Evolutionary conservation across 2,329 filamentous ascomycete species (phyloP), one percentile per base, ranked within the genome.

Genomic region (Xenosphaeropsis pyriputrescens): DNA sequence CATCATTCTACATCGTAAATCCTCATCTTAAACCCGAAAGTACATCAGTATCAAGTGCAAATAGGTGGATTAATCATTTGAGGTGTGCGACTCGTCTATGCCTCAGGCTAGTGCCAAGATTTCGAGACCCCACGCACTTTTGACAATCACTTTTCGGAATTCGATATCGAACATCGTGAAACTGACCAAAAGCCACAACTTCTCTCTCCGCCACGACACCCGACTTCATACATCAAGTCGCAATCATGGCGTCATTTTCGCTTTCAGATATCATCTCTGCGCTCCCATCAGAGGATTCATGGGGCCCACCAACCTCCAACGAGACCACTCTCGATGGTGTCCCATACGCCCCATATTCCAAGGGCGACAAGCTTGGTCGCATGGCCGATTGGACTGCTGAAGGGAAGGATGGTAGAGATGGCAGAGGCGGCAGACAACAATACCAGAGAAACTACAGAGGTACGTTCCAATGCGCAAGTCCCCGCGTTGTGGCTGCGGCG

Each of bases 311-410:
- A 43, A 75, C 81, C 49, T 81, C 86, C 43, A 75, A 67, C 52
- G 85, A 94, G 59, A 93, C 85, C 46, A 94, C 84, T 44, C 74
- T 96, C 53, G 79, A 93, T 58, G 91, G 91, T 57, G 85, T 96
- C 36, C 91, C 91, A 30, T 98, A 95, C 61, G 91, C 91, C 51
- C 91, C 91, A 43, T 98, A 91, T 70, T 95, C 88, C 49, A 98
- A 98, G 65, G 86, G 85, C 58, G 91, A 98, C 69, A 96, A 95
- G 72, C 71, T 98, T 43, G 91, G 91, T 56, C 88, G 91, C 60
- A 96, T 98, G 88, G 91, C 91, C 43, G 91, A 98, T 69, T 98
- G 91, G 91, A 93, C 88, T 14, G 57, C 77, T 35, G 91, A 95
- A 57, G 78, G 83, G 59, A 95, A 95, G 65, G 85, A 91, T 50